These are phyloP conservation scores for Citropsis articulata DNA, from an alignment of 345 rosid genomes.

Conservation along the genomic window DNA sequence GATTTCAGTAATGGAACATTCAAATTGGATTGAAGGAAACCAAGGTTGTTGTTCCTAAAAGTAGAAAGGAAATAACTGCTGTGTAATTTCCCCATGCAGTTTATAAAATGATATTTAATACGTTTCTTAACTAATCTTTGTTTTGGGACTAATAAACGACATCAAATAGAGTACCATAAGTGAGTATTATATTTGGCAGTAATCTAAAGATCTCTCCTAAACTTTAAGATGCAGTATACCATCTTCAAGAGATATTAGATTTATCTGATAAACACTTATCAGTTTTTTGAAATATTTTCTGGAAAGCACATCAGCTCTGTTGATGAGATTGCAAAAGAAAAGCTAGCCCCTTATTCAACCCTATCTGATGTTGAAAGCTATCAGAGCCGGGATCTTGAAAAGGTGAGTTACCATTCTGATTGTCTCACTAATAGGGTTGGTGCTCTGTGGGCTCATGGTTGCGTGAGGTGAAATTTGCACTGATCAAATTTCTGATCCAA, in stretches of 20 bases:
- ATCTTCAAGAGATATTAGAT: not conserved
- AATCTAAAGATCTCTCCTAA: not conserved
- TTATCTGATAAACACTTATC: not conserved
- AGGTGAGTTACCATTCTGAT: slow-evolving; percentile 43
- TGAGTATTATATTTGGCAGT: not conserved
- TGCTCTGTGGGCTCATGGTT: not conserved
- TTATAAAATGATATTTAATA: not conserved
- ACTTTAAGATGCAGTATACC: not conserved
- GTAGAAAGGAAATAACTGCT: not conserved
- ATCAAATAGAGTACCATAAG: not conserved
- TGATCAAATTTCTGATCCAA: not conserved
- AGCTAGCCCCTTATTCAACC: slow-evolving; percentile 71
- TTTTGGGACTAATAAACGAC: not conserved
- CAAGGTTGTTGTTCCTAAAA: not conserved
- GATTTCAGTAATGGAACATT: not conserved
- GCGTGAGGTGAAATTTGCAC: not conserved
- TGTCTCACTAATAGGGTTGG: not conserved
- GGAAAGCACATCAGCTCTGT: slow-evolving; percentile 46
- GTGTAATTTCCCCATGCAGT: not conserved
- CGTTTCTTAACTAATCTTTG: not conserved
- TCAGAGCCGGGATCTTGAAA: slow-evolving; percentile 93
- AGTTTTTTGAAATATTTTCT: not conserved
- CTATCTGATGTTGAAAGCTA: slow-evolving; percentile 84
- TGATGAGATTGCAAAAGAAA: slow-evolving; percentile 72
- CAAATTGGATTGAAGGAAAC: not conserved